Evolutionary conservation across 2,329 filamentous ascomycete species (phyloP).

Genomic region (Colletotrichum musicola): DNA sequence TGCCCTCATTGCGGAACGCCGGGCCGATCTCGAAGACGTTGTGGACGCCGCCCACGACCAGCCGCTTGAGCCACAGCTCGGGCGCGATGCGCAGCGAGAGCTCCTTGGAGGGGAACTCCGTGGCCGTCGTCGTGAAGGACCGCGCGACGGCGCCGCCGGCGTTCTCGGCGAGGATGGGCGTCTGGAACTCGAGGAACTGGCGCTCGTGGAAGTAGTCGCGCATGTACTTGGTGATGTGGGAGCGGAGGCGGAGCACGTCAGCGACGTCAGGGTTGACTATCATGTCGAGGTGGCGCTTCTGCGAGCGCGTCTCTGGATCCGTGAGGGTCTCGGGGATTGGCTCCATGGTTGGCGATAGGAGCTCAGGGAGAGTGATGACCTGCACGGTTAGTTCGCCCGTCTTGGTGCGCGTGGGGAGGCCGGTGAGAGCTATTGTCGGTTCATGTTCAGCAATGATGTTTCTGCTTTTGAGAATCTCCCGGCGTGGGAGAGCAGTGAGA

Average conservation of each 20-base stretch:
- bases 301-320: slow-evolving; percentile 78
- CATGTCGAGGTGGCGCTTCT: slow-evolving; percentile 87
- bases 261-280: slow-evolving; percentile 78
- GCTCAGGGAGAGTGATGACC: slow-evolving; percentile 74
- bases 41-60: slow-evolving; percentile 90
- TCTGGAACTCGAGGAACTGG: slow-evolving; percentile 88
- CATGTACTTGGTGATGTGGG: slow-evolving; percentile 79
- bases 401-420: slow-evolving; percentile 75
- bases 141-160: slow-evolving; percentile 91
- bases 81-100: slow-evolving; percentile 90
- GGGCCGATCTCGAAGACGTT: slow-evolving; percentile 94
- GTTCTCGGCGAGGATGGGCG: slow-evolving; percentile 84
- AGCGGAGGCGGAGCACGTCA: slow-evolving; percentile 80
- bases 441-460: slow-evolving; percentile 21
- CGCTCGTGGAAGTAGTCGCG: slow-evolving; percentile 78
- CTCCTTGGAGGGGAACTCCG: slow-evolving; percentile 78
- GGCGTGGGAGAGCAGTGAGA: neutral
- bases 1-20: slow-evolving; percentile 91
- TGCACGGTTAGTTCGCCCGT: slow-evolving; percentile 83
- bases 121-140: slow-evolving; percentile 85
- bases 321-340: slow-evolving; percentile 79
- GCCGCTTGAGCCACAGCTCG: slow-evolving; percentile 93
- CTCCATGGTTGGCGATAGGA: slow-evolving; percentile 84
- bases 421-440: slow-evolving; percentile 70
- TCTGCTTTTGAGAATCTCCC: neutral